phyloP scores from a whole-genome alignment of 2,329 filamentous ascomycete species.

The Hymenotorrendiella dingleyae region DNA sequence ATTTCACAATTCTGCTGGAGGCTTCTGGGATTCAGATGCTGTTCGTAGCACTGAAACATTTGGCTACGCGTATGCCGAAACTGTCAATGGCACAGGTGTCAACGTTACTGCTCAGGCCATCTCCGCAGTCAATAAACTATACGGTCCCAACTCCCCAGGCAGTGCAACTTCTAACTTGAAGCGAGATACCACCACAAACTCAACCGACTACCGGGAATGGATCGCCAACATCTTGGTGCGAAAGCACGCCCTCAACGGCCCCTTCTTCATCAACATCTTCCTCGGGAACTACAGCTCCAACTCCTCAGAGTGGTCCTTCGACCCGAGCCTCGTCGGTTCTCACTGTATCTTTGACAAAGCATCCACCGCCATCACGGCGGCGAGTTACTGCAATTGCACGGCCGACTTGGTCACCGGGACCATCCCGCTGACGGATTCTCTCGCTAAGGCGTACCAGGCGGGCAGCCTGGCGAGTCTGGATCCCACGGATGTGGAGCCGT shows the following conservation, averaged over 20 bases:
- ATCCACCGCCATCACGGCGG: background rate
- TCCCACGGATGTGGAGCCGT: conserved; percentile 20
- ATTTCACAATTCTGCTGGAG: conserved; percentile 43
- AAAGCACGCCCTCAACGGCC: conserved; percentile 53
- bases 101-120: conserved; percentile 56
- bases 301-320: conserved; percentile 23
- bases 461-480: conserved; percentile 30
- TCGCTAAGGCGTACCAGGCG: conserved; percentile 30
- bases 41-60: conserved; percentile 17
- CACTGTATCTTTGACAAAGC: conserved; percentile 34
- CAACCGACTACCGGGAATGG: conserved; percentile 54
- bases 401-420: conserved; percentile 33
- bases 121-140: conserved; percentile 52
- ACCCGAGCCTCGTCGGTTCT: conserved; percentile 26
- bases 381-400: conserved; percentile 8
- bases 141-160: conserved; percentile 21
- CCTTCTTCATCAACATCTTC: conserved; percentile 65
- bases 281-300: conserved; percentile 39
- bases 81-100: conserved; percentile 45
- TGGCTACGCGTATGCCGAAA: conserved; percentile 27
- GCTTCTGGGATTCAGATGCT: conserved; percentile 35
- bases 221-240: conserved; percentile 58
- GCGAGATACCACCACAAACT: background rate
- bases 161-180: background rate
- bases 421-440: conserved; percentile 38